A percentile compares a stretch with the other conserved stretches of the same genome.
Evolutionary conservation across 371 early-diverging fungal genomes (phyloP).

Genomic region (Rhizomucor miehei): DNA sequence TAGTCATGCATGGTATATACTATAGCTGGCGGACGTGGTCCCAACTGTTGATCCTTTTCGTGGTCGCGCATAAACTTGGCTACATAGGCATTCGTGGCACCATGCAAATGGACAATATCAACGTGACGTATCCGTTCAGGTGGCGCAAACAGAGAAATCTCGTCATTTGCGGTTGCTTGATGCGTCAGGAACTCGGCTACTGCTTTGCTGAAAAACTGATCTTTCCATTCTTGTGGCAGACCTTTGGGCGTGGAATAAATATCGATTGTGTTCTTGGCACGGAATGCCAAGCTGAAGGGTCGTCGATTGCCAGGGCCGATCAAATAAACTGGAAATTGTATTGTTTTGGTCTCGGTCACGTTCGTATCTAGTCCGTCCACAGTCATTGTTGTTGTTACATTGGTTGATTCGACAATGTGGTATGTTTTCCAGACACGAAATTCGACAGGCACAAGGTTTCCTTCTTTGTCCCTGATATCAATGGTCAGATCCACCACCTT

Average conservation of each 20-base stretch:
- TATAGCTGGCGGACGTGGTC: slow-evolving; percentile 50
- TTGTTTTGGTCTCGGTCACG: slow-evolving; percentile 11
- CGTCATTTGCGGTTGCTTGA: slow-evolving; percentile 46
- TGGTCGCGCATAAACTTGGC: slow-evolving; percentile 48
- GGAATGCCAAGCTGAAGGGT: slow-evolving; percentile 60
- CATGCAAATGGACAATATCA: slow-evolving; percentile 61
- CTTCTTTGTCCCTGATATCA: slow-evolving; percentile 49
- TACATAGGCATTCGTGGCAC: slow-evolving; percentile 62
- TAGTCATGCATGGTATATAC: slow-evolving; percentile 67
- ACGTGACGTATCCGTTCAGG: slow-evolving; percentile 25
- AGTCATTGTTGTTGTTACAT: slow-evolving; percentile 19
- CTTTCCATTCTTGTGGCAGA: slow-evolving; percentile 61
- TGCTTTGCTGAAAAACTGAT: slow-evolving; percentile 65
- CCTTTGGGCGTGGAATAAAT: slow-evolving; percentile 51
- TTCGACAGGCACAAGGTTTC: slow-evolving; percentile 35
- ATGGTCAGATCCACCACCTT: slow-evolving; percentile 37
- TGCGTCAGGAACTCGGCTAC: slow-evolving; percentile 58
- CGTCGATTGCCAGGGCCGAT: slow-evolving; percentile 56
- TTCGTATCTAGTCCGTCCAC: slow-evolving; percentile 28
- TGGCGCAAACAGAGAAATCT: slow-evolving; percentile 56
- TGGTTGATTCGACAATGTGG: slow-evolving; percentile 31
- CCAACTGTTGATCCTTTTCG: slow-evolving; percentile 32
- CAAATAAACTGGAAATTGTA: slow-evolving; percentile 49
- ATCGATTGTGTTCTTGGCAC: slow-evolving; percentile 32
- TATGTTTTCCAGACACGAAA: slow-evolving; percentile 51